Base-by-base conservation (phyloP, 2,329 filamentous ascomycete species). In the Fusarium luffae region DNA sequence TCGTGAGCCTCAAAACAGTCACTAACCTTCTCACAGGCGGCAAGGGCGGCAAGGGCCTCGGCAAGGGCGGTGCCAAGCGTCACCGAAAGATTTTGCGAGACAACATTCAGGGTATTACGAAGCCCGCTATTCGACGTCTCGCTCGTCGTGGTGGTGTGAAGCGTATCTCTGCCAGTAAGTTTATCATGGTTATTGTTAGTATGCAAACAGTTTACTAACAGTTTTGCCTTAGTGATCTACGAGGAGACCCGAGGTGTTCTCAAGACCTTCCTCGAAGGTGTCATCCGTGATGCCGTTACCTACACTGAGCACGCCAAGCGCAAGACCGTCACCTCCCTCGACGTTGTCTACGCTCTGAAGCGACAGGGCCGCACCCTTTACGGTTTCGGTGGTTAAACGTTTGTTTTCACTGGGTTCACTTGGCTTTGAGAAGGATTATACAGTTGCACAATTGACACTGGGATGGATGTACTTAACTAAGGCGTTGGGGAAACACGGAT, bases 61-160 rank as follows among this genome's bases (percentile, higher is more conserved):
- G 94, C 83, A 97, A 97, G 91, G 94, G 94, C 75, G 94, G 94
- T 84, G 95, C 95, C 85, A 98, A 98, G 92, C 94, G 94, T 85
- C 94, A 98, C 87, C 91, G 95, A 81, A 98, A 98, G 93, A 98
- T 98, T 88, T 89, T 98, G 84, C 93, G 94, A 85, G 94, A 97
- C 92, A 98, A 97, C 92, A 98, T 98, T 82, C 94, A 98, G 88
- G 94, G 94, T 86, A 98, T 98, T 82, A 98, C 94, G 81, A 98
- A 98, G 92, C 94, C 94, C 78, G 94, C 94, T 79, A 98, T 98
- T 85, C 92, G 94, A 80, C 94, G 94, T 97, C 94, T 98, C 82
- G 94, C 94, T 74, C 94, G 94, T 86, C 94, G 94, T 96, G 94
- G 94, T 85, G 94, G 94, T 94, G 94, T 98, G 89, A 98, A 98